These are phyloP conservation scores for Kitagawia praeruptora DNA, from an alignment of 129 eudicot genomes.

Conservation along the genomic window DNA sequence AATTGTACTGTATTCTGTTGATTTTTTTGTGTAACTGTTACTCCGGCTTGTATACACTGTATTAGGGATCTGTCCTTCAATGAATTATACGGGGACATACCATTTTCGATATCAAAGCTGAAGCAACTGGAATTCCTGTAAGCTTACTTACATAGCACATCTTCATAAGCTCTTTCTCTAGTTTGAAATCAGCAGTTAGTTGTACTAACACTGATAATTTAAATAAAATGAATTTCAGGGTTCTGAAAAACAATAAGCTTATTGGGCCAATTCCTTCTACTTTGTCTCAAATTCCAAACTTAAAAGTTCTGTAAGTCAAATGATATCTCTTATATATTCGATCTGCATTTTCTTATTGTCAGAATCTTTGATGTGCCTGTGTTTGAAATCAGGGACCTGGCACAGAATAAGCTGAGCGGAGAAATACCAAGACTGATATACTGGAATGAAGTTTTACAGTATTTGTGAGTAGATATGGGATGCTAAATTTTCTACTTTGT, in stretches of 20 bases:
- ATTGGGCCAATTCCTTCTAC: constrained; percentile 94
- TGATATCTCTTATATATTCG: background rate
- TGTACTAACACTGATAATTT: background rate
- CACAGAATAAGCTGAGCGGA: constrained; percentile 78
- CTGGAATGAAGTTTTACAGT: constrained; percentile 96
- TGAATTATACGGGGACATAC: constrained; percentile 78
- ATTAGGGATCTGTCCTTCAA: constrained; percentile 89
- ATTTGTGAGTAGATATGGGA: constrained; percentile 47
- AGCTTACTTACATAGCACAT: background rate
- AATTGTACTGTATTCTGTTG: background rate
- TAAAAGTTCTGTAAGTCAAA: constrained; percentile 64
- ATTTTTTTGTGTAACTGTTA: background rate
- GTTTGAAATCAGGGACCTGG: constrained; percentile 54
- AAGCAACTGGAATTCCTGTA: constrained; percentile 78
- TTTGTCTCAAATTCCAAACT: constrained; percentile 88
- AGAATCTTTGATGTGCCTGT: background rate
- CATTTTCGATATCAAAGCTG: constrained; percentile 85
- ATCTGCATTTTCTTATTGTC: background rate
- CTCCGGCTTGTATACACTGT: background rate
- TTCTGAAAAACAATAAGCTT: constrained; percentile 74
- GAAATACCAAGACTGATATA: constrained; percentile 94
- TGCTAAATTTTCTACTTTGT: background rate
- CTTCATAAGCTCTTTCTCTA: background rate
- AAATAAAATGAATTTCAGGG: constrained; percentile 25
- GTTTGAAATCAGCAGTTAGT: background rate